Base-by-base conservation (phyloP, 176 grass and related monocot genomes). In the Oryza nivara region DNA sequence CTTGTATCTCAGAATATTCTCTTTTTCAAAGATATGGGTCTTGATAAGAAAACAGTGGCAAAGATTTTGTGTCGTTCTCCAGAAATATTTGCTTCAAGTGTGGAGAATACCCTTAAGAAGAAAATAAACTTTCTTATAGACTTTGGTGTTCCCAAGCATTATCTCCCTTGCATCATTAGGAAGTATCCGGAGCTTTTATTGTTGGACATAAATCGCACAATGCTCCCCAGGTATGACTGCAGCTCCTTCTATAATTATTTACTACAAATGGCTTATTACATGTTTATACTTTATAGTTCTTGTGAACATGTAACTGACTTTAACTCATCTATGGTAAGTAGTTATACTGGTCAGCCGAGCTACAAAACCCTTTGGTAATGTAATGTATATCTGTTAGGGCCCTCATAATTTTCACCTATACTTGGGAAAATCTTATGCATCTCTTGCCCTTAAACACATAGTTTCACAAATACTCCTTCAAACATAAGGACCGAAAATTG, bases 101-200 rank as follows among this genome's bases (percentile, higher is more conserved):
- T 95, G 67, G 89, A 98, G 30, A 87, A 74, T 35, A 98, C 95
- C 22, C 87, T 93, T 41, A 98, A 88, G 85, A 98, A 85, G 74
- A 95, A 95, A 88, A 91, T 98, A 2, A 19, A 92, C 9, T 91
- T 90, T 83, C 85, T 95, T 80, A 71, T 81, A 77, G 73, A 95
- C 76, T 93, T 95, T 80, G 95, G 95, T 89, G 82, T 98, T 89
- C 82, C 89, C 12, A 78, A 78, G n/a, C 19, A 73, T 43, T 69
- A 92, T 10, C 85, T 98, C 86, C 92, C 75, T 87, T 82, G 91
- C 58, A 84, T 95, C 65, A 86, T 98, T 82, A 93, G 65, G 84
- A 98, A 98, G 80, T 98, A 93, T 85, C 92, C 91, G 3, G 95
- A 98, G 69, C n/a, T 95, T 74, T 77, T 98, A 61, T 73, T 98